Base-by-base conservation (phyloP, 1,139 yeast genomes). In the Hyphopichia fennica region DNA sequence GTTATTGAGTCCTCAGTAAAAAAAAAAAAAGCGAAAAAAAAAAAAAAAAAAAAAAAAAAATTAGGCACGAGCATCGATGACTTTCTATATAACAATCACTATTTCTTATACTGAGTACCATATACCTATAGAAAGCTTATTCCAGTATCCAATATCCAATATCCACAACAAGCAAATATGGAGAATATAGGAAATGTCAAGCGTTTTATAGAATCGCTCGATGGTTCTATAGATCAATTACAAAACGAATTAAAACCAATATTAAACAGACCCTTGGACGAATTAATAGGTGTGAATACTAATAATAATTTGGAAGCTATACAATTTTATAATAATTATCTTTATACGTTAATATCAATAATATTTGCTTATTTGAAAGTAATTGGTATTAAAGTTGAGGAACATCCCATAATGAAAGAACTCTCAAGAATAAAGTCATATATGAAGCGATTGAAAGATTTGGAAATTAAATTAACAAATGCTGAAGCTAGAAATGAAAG, bases 351-450 rank as follows among this genome's bases (percentile, higher is more conserved):
- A 38, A 65, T 76, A 15, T 74, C 82, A 0, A 52, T 73, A 14
- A 58, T 77, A 41, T 77, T 67, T 58, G 77, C 89, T 13, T 81
- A 82, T 52, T 62, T 86, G 48, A 84, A 86, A 53, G 57, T 81
- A 2, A 63, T 66, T 14, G 95, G 95, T 0, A 62, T 73, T 13
- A 79, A 83, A 46, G 76, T 86, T 0, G 69, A 70, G 15, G 61
- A 64, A 3, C 88, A 84, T 48, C 81, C 85, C 0, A 77, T 89
- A 5, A 79, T 82, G 82, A 69, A 71, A 20, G 96, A 90, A 58
- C 69, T 90, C 41, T 72, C 71, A 18, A 71, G 95, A 48, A 84
- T 90, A 34, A 86, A 85, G 59, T 60, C 72, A 14, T 84, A 84
- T 53, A 84, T 88, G 84, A 75, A 73, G 34, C 74, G 83, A 56